Percentiles rank a stretch among this genome's conserved stretches.
Conservation (phyloP, 2,329 filamentous ascomycete species). For the Pseudogymnoascus sp. region DNA sequence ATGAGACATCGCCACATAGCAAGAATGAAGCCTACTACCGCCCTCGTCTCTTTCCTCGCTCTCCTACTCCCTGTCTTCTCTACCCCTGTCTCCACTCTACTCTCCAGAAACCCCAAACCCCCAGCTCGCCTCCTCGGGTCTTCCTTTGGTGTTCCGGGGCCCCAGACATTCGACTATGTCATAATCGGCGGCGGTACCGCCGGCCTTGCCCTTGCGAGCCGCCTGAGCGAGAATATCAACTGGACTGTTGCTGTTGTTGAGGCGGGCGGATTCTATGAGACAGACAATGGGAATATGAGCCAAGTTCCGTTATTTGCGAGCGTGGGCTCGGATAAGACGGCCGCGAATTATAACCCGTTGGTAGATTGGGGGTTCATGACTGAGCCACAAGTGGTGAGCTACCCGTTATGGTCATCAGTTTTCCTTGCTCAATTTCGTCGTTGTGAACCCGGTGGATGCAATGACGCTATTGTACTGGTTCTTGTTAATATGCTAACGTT, state of each 20-base stretch:
- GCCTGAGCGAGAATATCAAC: constrained; percentile 30
- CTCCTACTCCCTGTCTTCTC: not conserved
- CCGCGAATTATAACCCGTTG: not conserved
- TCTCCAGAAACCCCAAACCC: not conserved
- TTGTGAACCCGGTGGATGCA: not conserved
- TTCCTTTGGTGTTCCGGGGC: not conserved
- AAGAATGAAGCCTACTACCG: not conserved
- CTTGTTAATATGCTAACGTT: constrained; percentile 11
- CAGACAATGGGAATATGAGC: constrained; percentile 15
- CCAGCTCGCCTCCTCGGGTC: not conserved
- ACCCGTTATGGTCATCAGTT: not conserved
- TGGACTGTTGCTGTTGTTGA: constrained; percentile 34
- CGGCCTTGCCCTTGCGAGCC: constrained; percentile 32
- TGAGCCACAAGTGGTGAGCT: constrained; percentile 20
- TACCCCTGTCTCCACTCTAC: not conserved
- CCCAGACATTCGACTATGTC: constrained; percentile 32
- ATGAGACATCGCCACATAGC: not conserved
- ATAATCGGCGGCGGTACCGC: constrained; percentile 35
- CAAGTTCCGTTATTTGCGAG: constrained; percentile 9
- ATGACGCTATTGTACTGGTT: not conserved
- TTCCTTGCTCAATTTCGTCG: constrained; percentile 11
- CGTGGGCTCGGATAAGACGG: not conserved
- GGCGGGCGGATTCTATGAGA: constrained; percentile 28
- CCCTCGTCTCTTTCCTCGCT: not conserved
- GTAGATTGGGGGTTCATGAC: constrained; percentile 27